Base-by-base conservation (phyloP, 108 stramenopile genomes). In the Pseudonitzschia multiseries region DNA sequence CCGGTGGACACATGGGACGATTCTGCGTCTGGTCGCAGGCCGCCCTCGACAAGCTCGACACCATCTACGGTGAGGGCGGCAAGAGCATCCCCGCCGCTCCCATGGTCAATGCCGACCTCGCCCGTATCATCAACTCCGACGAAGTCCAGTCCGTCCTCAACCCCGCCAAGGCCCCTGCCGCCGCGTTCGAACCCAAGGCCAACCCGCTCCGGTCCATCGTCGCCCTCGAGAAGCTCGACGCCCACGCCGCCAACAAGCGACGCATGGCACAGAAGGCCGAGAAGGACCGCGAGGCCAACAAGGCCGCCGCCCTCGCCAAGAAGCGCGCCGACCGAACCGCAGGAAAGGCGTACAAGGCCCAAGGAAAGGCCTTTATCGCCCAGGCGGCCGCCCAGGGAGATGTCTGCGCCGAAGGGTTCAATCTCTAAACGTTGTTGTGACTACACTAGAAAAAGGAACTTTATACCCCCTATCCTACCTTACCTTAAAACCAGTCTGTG, bases 1-100 rank as follows among this genome's bases (percentile, higher is more conserved):
- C 99, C 57, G 99, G 99, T 63, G 99, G 99, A 64, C 99, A 99
- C 93, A 87, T 98, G 88, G 99, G 99, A 72, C 96, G 99, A 54
- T 98, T 99, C 86, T 90, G 89, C 81, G 77, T 99, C 78, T 99
- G 97, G 97, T 98, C 98, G 54, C 87, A 97, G 83, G 86, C 89
- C 46, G 99, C 99, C 68, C 92, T 99, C 67, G 97, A 97, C 68
- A 86, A 87, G 69, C 88, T 99, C 51, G 97, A 97, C 73, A 81
- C 77, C 18, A 90, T 99, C 79, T 99, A 95, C 81, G 98, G 98
- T 60, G 87, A 83, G 52, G 79, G 88, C 64, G 90, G 83, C 52
- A 95, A 94, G 73, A 82, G 85, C 69, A 93, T 92, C 73, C 99
- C 99, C 57, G 81, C 86, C 66, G 81, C 95, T 66, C 53, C 81